phyloP scores from a whole-genome alignment of 2,329 filamentous ascomycete species.

The Cordyceps sp. region DNA sequence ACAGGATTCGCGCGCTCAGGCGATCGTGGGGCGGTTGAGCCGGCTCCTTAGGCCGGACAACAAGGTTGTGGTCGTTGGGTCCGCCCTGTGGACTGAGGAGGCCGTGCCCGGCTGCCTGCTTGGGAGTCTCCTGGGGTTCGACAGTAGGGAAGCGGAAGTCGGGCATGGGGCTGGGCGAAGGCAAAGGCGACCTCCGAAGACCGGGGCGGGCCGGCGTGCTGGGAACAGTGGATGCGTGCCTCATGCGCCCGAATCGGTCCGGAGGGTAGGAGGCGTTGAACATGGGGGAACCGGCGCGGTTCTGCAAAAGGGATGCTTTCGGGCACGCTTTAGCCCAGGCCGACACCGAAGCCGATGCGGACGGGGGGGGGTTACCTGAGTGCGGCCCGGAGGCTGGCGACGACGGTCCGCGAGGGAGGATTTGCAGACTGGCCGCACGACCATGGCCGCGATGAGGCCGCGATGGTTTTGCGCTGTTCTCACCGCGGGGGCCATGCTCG shows the following conservation, averaged over 20 bases:
- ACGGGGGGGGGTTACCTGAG: slow-evolving; percentile 18
- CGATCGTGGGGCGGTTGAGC: slow-evolving; percentile 38
- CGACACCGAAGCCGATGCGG: neutral
- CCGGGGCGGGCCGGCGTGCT: slow-evolving; percentile 23
- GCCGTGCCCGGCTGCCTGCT: slow-evolving; percentile 17
- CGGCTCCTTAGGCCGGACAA: slow-evolving; percentile 24
- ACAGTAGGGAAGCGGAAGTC: slow-evolving; percentile 41
- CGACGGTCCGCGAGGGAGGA: slow-evolving; percentile 21
- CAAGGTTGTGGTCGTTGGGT: slow-evolving; percentile 17
- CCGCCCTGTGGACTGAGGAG: slow-evolving; percentile 21
- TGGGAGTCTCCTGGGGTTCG: slow-evolving; percentile 15
- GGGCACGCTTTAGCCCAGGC: too few species aligned
- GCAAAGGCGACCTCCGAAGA: slow-evolving; percentile 21
- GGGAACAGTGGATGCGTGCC: slow-evolving; percentile 25
- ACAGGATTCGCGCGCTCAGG: slow-evolving; percentile 50
- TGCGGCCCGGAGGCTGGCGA: slow-evolving; percentile 27
- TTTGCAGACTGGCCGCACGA: slow-evolving; percentile 69
- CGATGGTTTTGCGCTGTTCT: slow-evolving; percentile 23
- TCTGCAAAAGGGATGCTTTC: slow-evolving; percentile 19
- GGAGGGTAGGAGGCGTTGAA: slow-evolving; percentile 39
- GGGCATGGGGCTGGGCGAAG: slow-evolving; percentile 26
- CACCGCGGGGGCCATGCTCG: slow-evolving; percentile 25
- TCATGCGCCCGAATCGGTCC: slow-evolving; percentile 24
- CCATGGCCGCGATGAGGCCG: slow-evolving; percentile 49
- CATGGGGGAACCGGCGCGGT: slow-evolving; percentile 31